A percentile compares a stretch with the other conserved stretches of the same genome.
Conservation (phyloP, 805 yeast genomes). For the Suhomyces sp. region DNA sequence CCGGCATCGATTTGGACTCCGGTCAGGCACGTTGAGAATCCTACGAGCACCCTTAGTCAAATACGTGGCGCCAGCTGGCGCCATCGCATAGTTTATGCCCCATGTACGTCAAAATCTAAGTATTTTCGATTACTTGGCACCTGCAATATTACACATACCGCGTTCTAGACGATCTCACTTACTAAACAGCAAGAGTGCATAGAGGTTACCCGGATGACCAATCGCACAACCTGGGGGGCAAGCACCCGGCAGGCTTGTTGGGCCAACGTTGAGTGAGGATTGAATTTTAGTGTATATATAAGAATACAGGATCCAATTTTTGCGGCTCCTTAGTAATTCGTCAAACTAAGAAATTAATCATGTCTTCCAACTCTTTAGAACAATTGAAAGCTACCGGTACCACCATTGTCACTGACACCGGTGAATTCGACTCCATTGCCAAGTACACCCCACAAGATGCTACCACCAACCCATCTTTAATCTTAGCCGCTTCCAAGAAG, state of each 20-base stretch:
- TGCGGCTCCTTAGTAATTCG: background rate
- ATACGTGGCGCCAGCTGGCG: background rate
- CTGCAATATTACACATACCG: background rate
- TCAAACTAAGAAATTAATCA: background rate
- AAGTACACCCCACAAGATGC: constrained; percentile 99
- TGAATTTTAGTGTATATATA: background rate
- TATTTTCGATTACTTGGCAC: background rate
- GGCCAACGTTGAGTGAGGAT: background rate
- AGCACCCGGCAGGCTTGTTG: background rate
- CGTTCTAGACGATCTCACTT: constrained; percentile 1
- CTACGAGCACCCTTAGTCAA: background rate
- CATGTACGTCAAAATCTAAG: background rate
- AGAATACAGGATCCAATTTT: background rate
- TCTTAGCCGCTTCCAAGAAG: constrained; percentile 92
- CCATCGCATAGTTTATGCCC: background rate
- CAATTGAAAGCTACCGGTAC: constrained; percentile 95
- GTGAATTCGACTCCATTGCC: constrained; percentile 97
- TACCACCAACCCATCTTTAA: constrained; percentile 97
- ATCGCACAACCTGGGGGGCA: background rate
- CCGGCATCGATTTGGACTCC: background rate
- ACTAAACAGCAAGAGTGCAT: constrained; percentile 1
- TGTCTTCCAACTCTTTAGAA: constrained; percentile 64
- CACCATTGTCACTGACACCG: constrained; percentile 96
- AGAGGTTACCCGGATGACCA: constrained; percentile 2
- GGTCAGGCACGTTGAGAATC: background rate